Evolutionary conservation across 768 basidiomycete genomes (phyloP), one percentile per base, ranked within the genome.

Genomic region (Suillus bovinus): DNA sequence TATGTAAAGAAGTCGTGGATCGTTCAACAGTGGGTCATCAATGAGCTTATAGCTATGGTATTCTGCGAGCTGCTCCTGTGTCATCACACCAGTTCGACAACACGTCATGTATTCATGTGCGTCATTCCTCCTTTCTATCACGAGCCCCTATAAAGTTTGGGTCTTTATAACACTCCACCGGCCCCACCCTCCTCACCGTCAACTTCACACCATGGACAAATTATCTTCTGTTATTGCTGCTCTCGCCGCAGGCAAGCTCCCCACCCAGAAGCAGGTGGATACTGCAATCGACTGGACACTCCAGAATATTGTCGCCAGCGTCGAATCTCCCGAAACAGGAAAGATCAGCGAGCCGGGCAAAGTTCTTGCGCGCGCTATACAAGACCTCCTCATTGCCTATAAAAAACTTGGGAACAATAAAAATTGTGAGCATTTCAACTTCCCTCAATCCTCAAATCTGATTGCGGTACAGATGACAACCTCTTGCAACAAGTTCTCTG

Each of bases 161-260:
- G 11, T 20, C 20, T 27, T 39, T 39, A 56, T 27, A 56, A 39
- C 24, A 24, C 17, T 49, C 27, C 24, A n/a, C n/a, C n/a, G n/a
- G n/a, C n/a, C n/a, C n/a, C n/a, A 13, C 29, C 34, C 34, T 34
- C 53, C 22, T 24, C 14, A 11, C 8, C 17, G 36, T 34, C 52
- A 22, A 14, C n/a, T 34, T 22, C 22, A 31, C 27, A 56, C 31
- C 62, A 90, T 91, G 88, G 87, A 91, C 61, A 84, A 83, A 76
- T 63, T 81, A 54, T 78, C 86, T 20, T 85, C 86, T 41, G 68
- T 90, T 29, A 70, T 87, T 61, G 90, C 87, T 53, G 90, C 90
- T 9, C 73, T 91, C 67, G 81, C 85, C 64, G 88, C 88, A 20
- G 88, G 88, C 24, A 91, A 91, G 69, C 76, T 90, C 5, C 90